These are phyloP conservation scores for Colletotrichum tabaci DNA, from an alignment of 2,329 filamentous ascomycete species.

Conservation along the genomic window DNA sequence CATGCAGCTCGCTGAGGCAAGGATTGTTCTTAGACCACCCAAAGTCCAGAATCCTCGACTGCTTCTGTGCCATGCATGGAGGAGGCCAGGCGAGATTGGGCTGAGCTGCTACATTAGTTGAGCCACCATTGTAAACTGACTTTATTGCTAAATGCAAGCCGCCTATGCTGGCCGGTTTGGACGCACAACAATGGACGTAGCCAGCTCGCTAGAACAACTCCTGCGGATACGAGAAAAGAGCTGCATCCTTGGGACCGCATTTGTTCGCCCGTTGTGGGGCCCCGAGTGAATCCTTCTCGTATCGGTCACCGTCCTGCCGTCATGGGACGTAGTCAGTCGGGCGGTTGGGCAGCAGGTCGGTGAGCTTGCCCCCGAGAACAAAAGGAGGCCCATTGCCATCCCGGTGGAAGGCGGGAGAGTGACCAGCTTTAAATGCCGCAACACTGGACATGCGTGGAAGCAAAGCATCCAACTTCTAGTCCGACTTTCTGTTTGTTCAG, in stretches of 20 bases:
- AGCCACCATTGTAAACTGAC: too few relatives aligned
- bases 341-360: background rate
- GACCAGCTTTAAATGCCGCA: background rate
- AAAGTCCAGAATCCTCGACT: background rate
- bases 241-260: background rate
- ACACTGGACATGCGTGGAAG: background rate
- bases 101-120: too few relatives aligned
- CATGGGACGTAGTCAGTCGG: background rate
- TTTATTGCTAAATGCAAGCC: too few relatives aligned
- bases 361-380: too few relatives aligned
- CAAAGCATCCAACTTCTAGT: too few relatives aligned
- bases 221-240: background rate
- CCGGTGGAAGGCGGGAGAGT: too few relatives aligned
- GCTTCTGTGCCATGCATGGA: too few relatives aligned
- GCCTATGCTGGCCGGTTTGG: too few relatives aligned
- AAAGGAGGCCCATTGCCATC: background rate
- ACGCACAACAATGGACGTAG: too few relatives aligned
- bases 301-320: background rate
- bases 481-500: background rate
- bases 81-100: too few relatives aligned
- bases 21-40: too few relatives aligned
- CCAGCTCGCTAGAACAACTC: background rate
- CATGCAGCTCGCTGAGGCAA: too few relatives aligned
- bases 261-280: background rate
- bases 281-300: background rate